Percentiles rank a stretch among this genome's conserved stretches.
Conservation (phyloP, 2,329 filamentous ascomycete species). For the Teratosphaeria destructans region DNA sequence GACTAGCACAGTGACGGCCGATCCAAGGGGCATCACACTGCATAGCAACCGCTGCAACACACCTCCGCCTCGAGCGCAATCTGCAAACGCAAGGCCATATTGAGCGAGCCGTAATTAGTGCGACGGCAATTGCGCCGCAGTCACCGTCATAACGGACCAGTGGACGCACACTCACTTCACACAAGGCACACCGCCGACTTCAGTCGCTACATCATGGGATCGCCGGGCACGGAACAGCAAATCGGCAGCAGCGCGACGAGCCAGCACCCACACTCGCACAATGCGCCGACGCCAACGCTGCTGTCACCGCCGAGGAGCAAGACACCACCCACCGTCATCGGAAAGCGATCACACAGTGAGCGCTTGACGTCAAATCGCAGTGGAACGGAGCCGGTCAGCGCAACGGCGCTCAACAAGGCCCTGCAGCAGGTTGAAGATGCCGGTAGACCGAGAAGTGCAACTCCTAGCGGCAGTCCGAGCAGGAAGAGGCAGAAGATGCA, state of each 20-base stretch:
- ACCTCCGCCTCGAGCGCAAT: conserved; percentile 2
- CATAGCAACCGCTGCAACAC: conserved; percentile 7
- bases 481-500: conserved; percentile 59
- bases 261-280: conserved; percentile 10
- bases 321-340: conserved; percentile 47
- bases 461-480: conserved; percentile 55
- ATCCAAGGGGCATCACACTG: conserved; percentile 4
- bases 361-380: conserved; percentile 18
- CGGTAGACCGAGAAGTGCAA: conserved; percentile 46
- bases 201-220: not conserved
- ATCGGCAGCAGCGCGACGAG: not conserved
- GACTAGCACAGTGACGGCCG: conserved; percentile 1
- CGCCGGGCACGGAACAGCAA: not conserved
- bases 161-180: not conserved
- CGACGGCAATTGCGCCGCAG: not conserved
- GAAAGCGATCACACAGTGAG: conserved; percentile 31
- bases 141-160: not conserved
- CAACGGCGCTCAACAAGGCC: conserved; percentile 49
- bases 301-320: conserved; percentile 49
- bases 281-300: conserved; percentile 34
- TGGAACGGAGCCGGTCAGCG: conserved; percentile 46
- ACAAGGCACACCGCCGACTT: not conserved
- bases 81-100: conserved; percentile 4
- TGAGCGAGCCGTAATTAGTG: not conserved
- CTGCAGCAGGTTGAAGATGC: conserved; percentile 52